phyloP scores from a whole-genome alignment of 805 yeast genomes.

The Candida fluviatilis region DNA sequence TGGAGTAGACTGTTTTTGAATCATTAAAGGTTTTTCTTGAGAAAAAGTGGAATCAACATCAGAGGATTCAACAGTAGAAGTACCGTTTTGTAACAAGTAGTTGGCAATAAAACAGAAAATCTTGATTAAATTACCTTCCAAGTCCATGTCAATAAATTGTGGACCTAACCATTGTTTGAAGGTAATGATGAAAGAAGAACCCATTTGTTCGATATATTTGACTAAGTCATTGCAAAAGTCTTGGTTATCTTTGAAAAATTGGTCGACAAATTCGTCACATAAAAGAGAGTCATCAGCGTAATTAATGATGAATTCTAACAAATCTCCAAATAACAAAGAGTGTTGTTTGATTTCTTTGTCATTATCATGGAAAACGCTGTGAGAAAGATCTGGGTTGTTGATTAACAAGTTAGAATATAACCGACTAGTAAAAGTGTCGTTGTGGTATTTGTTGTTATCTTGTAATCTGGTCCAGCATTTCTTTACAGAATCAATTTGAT shows the following conservation, averaged over 20 bases:
- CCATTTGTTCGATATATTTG: constrained; percentile 39
- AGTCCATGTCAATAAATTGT: constrained; percentile 22
- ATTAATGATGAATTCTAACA: constrained; percentile 27
- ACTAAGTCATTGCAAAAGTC: constrained; percentile 19
- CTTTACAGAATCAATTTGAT: constrained; percentile 13
- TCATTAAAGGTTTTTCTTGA: constrained; percentile 9
- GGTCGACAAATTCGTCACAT: constrained; percentile 30
- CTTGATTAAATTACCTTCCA: constrained; percentile 38
- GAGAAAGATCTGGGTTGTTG: constrained; percentile 22
- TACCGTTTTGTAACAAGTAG: constrained; percentile 22
- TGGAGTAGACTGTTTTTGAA: background rate
- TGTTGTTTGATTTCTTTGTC: constrained; percentile 24
- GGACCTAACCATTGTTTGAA: constrained; percentile 32
- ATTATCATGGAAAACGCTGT: constrained; percentile 14
- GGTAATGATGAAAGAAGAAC: constrained; percentile 34
- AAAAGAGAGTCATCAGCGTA: constrained; percentile 23
- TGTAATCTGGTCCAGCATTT: constrained; percentile 32
- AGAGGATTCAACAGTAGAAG: constrained; percentile 10
- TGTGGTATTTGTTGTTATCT: constrained; percentile 24
- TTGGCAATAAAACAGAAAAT: constrained; percentile 39
- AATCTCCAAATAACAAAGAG: constrained; percentile 31
- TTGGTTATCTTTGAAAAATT: constrained; percentile 29
- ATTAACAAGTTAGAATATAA: constrained; percentile 32
- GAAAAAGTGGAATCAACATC: constrained; percentile 21
- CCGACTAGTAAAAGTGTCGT: constrained; percentile 25